Conservation (phyloP, 768 basidiomycete genomes). For the Tricholoma furcatifolium region DNA sequence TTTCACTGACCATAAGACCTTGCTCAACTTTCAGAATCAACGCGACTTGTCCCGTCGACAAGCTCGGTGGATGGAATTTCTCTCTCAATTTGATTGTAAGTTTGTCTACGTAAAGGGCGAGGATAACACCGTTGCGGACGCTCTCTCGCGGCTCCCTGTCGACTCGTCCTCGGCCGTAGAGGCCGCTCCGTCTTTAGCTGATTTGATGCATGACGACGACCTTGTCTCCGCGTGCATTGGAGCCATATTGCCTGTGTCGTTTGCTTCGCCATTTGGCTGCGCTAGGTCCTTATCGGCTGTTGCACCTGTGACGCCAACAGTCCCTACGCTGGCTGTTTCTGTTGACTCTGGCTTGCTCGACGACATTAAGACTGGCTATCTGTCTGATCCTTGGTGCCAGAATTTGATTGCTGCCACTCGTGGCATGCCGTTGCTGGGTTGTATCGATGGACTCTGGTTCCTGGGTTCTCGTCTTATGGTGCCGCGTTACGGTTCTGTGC, state of each 20-base stretch:
- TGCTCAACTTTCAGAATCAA: not conserved
- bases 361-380: not conserved
- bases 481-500: conserved; percentile 16
- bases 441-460: conserved; percentile 20
- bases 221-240: too few relatives aligned
- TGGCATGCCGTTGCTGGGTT: not conserved
- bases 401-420: not conserved
- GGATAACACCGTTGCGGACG: conserved; percentile 33
- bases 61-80: too few relatives aligned
- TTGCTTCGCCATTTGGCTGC: not conserved
- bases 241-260: not conserved
- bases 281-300: not conserved
- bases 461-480: conserved; percentile 21
- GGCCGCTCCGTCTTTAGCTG: not conserved
- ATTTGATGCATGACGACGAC: not conserved
- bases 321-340: not conserved
- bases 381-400: not conserved
- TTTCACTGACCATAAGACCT: too few relatives aligned
- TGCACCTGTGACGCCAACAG: not conserved
- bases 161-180: too few relatives aligned
- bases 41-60: conserved; percentile 16
- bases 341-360: too few relatives aligned
- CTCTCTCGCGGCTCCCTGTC: conserved; percentile 24
- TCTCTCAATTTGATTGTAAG: conserved; percentile 29
- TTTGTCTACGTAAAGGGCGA: conserved; percentile 34